phyloP scores from a whole-genome alignment of 2,329 filamentous ascomycete species.

The Arthrobotrys entomopaga region DNA sequence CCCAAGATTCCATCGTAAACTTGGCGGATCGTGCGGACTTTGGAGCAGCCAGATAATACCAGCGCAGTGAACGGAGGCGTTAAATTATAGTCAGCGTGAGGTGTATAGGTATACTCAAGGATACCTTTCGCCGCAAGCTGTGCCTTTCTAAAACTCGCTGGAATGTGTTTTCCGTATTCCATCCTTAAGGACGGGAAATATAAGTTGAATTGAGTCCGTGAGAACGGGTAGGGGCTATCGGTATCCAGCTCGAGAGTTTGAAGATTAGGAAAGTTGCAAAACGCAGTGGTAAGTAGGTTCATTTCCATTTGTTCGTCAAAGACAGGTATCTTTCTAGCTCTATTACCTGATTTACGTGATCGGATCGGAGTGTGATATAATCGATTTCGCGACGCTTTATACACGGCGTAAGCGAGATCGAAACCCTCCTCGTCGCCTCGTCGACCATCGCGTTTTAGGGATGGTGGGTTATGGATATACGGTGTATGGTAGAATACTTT shows the following conservation, averaged over 20 bases:
- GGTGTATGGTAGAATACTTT: conserved; percentile 1
- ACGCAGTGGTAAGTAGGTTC: background rate
- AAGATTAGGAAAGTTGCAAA: conserved; percentile 19
- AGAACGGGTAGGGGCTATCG: background rate
- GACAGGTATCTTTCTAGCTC: background rate
- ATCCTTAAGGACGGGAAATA: conserved; percentile 16
- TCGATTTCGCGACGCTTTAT: background rate
- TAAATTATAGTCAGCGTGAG: background rate
- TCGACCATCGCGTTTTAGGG: background rate
- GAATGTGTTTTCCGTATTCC: background rate
- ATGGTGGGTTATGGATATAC: background rate
- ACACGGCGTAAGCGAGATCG: background rate
- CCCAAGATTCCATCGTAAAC: background rate
- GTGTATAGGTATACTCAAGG: background rate
- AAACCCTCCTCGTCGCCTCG: background rate
- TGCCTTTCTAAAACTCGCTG: background rate
- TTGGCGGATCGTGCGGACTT: background rate
- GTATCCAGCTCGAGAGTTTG: background rate
- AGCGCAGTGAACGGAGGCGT: background rate
- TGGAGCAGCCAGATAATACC: background rate
- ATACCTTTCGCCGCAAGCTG: background rate
- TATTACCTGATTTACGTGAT: too few relatives aligned
- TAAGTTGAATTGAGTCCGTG: conserved; percentile 13
- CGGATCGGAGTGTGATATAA: too few relatives aligned
- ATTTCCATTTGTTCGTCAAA: background rate